Conservation (phyloP, 2,329 filamentous ascomycete genomes). For the Coleophoma crateriformis region DNA sequence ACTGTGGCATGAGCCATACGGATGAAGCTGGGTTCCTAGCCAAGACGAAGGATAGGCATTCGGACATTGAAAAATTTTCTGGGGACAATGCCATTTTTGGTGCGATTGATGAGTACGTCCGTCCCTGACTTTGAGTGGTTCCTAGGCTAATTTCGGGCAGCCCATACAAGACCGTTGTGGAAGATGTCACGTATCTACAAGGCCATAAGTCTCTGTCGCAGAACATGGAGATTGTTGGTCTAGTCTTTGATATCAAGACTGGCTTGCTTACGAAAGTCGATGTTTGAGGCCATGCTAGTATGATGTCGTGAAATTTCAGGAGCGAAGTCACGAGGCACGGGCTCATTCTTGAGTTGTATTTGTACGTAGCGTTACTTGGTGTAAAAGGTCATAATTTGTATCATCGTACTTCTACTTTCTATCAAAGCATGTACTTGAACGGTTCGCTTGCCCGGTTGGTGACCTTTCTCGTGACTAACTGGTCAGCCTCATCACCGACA, state of each 20-base stretch:
- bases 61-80: background rate
- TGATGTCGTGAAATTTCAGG: too few species aligned
- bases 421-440: constrained; percentile 2
- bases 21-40: background rate
- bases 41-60: background rate
- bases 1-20: background rate
- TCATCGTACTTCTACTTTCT: background rate
- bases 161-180: background rate
- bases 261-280: background rate
- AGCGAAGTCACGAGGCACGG: too few species aligned
- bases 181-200: background rate
- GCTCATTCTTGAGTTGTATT: too few species aligned
- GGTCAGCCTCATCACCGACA: constrained; percentile 9
- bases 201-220: background rate
- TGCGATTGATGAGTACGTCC: background rate
- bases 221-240: background rate
- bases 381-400: background rate
- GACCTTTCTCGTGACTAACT: background rate
- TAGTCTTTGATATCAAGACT: background rate
- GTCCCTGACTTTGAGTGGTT: background rate
- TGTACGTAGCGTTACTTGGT: too few species aligned
- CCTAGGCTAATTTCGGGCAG: background rate
- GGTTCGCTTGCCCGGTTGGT: background rate
- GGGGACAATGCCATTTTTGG: background rate
- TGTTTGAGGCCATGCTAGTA: too few species aligned